phyloP scores from a whole-genome alignment of 371 early-diverging fungal species.

The Actinomucor elegans region DNA sequence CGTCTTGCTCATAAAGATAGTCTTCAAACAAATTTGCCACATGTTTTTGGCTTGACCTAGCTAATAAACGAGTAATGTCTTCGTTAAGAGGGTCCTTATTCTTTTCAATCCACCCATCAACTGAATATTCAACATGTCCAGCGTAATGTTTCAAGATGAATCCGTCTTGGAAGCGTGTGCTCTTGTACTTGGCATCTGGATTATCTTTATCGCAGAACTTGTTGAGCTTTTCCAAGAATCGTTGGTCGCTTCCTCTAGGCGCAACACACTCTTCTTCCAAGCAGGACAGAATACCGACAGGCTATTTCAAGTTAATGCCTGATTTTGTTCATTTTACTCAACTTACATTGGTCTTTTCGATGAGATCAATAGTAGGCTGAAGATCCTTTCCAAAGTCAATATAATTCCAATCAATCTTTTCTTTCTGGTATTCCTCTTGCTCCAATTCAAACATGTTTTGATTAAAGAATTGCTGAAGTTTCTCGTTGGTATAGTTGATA shows the following conservation, averaged over 20 bases:
- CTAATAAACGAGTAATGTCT: slow-evolving; percentile 87
- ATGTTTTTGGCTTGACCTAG: slow-evolving; percentile 79
- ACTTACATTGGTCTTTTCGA: slow-evolving; percentile 88
- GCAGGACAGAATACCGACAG: slow-evolving; percentile 97
- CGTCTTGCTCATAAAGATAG: slow-evolving; percentile 30
- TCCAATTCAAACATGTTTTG: slow-evolving; percentile 99
- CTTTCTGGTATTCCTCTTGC: slow-evolving; percentile 97
- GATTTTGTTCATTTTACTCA: not conserved
- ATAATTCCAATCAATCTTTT: slow-evolving; percentile 96
- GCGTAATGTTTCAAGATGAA: slow-evolving; percentile 99
- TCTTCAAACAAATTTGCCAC: slow-evolving; percentile 84
- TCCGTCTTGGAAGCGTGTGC: slow-evolving; percentile 87
- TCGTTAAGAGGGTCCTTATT: slow-evolving; percentile 99
- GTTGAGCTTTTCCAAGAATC: slow-evolving; percentile 93
- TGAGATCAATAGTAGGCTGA: slow-evolving; percentile 98
- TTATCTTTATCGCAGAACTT: slow-evolving; percentile 54
- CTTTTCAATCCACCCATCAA: slow-evolving; percentile 97
- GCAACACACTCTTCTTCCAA: slow-evolving; percentile 99
- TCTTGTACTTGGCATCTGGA: slow-evolving; percentile 74
- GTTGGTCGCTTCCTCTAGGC: slow-evolving; percentile 92
- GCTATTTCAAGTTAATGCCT: slow-evolving; percentile 51
- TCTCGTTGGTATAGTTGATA: slow-evolving; percentile 99
- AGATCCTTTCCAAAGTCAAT: slow-evolving; percentile 99
- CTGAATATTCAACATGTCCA: slow-evolving; percentile 95
- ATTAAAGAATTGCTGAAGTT: slow-evolving; percentile 99